Conservation (phyloP, 2,329 filamentous ascomycete genomes). For the Botrytis pseudocinerea region DNA sequence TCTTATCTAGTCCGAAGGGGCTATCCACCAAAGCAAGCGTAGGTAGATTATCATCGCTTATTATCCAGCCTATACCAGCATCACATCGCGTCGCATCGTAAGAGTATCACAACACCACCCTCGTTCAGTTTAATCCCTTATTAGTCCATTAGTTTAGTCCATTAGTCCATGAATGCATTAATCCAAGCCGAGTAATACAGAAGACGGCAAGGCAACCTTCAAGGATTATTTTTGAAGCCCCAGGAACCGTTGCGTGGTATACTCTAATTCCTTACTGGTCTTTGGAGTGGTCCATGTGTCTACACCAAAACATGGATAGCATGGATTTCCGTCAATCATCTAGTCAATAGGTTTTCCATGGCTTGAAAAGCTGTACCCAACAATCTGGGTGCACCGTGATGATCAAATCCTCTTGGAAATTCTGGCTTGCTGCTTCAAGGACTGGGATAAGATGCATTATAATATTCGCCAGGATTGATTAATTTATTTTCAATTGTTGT, state of each 20-base stretch:
- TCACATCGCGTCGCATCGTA: background rate
- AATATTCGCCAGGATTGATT: conserved; percentile 3
- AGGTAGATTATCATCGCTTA: background rate
- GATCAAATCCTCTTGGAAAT: conserved; percentile 11
- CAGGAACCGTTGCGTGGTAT: conserved; percentile 18
- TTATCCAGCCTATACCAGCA: background rate
- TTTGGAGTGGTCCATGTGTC: background rate
- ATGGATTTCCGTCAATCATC: conserved; percentile 15
- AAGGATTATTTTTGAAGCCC: conserved; percentile 6
- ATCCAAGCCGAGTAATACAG: background rate
- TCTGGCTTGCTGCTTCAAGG: conserved; percentile 1
- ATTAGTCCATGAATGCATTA: background rate
- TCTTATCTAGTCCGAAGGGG: background rate
- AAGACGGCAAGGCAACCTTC: conserved; percentile 4
- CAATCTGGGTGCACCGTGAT: conserved; percentile 2
- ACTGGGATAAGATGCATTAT: background rate
- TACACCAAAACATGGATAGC: background rate
- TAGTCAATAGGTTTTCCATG: background rate
- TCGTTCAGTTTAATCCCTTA: background rate
- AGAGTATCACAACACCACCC: background rate
- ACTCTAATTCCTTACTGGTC: background rate
- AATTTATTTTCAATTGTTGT: background rate
- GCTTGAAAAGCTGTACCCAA: conserved; percentile 12
- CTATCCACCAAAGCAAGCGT: background rate
- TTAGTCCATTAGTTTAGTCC: background rate